phyloP scores from a whole-genome alignment of 2,329 filamentous ascomycete species.

The Cladosporium velox region DNA sequence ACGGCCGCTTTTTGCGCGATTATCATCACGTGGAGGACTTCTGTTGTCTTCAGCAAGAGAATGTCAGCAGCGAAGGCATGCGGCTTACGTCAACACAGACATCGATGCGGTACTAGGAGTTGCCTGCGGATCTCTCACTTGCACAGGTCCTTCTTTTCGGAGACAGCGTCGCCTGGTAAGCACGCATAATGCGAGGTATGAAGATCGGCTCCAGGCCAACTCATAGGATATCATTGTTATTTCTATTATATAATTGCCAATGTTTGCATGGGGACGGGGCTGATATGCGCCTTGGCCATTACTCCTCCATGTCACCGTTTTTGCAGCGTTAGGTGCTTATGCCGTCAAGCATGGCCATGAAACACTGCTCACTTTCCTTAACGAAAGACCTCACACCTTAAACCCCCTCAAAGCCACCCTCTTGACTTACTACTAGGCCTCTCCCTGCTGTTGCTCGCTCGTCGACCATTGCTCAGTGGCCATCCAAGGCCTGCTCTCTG shows the following conservation, averaged over 20 bases:
- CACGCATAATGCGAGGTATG: not conserved
- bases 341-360: not conserved
- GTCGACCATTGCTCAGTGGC: slow-evolving; percentile 12
- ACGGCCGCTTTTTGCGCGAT: not conserved
- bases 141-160: not conserved
- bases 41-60: not conserved
- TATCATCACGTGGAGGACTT: not conserved
- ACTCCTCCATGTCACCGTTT: not conserved
- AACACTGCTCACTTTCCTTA: not conserved
- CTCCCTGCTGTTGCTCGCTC: slow-evolving; percentile 2
- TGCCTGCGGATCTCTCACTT: not conserved
- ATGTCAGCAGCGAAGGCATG: not conserved
- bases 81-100: not conserved
- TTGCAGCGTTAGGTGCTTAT: not conserved
- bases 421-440: slow-evolving; percentile 4
- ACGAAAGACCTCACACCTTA: not conserved
- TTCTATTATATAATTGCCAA: not conserved
- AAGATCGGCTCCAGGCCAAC: not conserved
- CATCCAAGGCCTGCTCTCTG: slow-evolving; percentile 19
- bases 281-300: not conserved
- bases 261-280: not conserved
- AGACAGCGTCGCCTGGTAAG: not conserved
- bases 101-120: not conserved
- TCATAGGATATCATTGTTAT: not conserved
- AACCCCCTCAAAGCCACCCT: slow-evolving; percentile 9